A percentile compares a stretch with the other conserved stretches of the same genome.
Conservation (phyloP, 2,329 filamentous ascomycete genomes). For the Arthrobotrys musiformis region DNA sequence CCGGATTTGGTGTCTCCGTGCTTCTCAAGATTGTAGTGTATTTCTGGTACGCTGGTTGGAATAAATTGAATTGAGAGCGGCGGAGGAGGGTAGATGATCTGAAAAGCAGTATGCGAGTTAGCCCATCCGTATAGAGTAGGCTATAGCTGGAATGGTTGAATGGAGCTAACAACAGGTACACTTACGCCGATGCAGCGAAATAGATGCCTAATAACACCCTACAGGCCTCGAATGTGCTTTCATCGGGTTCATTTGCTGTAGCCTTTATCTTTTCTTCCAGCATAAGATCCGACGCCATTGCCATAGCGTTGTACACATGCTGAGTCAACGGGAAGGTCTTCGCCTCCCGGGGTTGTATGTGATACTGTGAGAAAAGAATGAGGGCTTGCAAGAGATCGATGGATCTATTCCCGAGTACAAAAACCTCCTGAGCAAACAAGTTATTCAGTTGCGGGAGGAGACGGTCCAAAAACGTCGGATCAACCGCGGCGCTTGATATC, state of each 20-base stretch:
- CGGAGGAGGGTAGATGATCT: constrained; percentile 16
- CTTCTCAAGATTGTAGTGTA: neutral
- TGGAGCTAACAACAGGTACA: neutral
- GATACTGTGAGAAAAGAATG: constrained; percentile 26
- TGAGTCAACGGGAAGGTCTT: constrained; percentile 24
- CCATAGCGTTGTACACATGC: constrained; percentile 22
- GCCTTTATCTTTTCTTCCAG: constrained; percentile 12
- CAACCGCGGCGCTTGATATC: constrained; percentile 4
- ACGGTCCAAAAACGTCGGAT: neutral
- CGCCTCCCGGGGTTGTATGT: constrained; percentile 13
- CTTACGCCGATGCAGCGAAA: constrained; percentile 36
- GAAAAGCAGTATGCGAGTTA: neutral
- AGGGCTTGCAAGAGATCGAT: constrained; percentile 21
- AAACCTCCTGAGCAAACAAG: constrained; percentile 8
- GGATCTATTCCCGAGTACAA: constrained; percentile 20
- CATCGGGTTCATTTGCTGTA: neutral
- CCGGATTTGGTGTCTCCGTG: neutral
- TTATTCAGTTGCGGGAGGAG: constrained; percentile 14
- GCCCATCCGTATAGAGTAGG: neutral
- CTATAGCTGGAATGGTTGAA: neutral
- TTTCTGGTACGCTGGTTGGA: constrained; percentile 5
- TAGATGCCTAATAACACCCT: constrained; percentile 18
- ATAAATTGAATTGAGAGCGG: constrained; percentile 9
- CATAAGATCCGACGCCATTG: constrained; percentile 22
- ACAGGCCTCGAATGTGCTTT: neutral